Base-by-base conservation (phyloP, 2,329 filamentous ascomycete species). In the Exophiala lecanii-corni region DNA sequence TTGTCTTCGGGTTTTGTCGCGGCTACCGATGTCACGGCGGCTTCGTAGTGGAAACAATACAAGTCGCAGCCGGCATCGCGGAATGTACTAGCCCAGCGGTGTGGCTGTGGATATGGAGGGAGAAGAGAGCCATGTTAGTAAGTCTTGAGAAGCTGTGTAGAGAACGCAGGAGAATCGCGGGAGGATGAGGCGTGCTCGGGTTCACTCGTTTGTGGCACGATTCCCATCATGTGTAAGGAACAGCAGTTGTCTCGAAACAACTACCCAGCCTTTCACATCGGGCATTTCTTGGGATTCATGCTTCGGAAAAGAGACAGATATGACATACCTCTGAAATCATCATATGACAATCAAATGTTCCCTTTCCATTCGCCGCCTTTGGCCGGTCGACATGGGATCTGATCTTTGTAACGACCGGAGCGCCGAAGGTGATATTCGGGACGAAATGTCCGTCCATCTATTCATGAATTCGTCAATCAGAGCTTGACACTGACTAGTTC, bases 1-100 rank as follows among this genome's bases (percentile, higher is more conserved):
- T 70, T 75, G 43, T 75, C 77, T 56, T 84, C 80, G 36, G 91
- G 89, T 41, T 76, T 80, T 61, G 89, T 87, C 58, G 89, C 89
- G 25, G 86, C 88, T 32, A 85, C 86, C 38, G 87, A 94, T 55
- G 72, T 68, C 36, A 92, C 78, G 52, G 92, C 92, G 18, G 92
- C 92, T 71, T 98, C 92, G 69, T 97, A 97, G 74, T 98, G 92
- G 75, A 98, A 98, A 75, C 92, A 97, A 74, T 98, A 98, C n/a
- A 98, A 76, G 66, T 98, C 89, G 68, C 89, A 96, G 41, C 92
- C 92, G 47, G 89, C 92, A 40, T 85, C 82, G 65, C 92, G 81
- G 73, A 98, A 97, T 50, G 94, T 87, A 62, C 86, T 86, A 58
- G 96, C 89, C 92, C 92, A 98, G 75, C 89, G 89, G 75, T 97